Base-by-base conservation (phyloP, 2,329 filamentous ascomycete genomes). In the Xylariales sp. region DNA sequence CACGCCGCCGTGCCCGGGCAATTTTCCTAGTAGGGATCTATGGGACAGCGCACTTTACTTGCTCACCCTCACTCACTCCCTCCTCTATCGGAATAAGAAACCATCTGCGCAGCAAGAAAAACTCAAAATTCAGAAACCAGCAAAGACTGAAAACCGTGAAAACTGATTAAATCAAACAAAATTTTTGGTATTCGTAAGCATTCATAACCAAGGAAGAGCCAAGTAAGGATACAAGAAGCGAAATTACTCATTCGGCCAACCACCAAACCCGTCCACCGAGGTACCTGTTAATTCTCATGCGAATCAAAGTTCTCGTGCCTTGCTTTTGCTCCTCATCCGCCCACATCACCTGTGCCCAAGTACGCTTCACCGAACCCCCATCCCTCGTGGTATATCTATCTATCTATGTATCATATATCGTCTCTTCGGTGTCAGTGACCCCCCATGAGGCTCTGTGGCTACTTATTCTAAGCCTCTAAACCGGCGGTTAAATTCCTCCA, bases 401-500 rank as follows among this genome's bases (percentile, higher is more conserved):
- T 41, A 12, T 41, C 4, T 41, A 12, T 41, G 4, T 23, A 16
- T 18, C 30, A 9, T 12, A 5, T 57, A 5, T 34, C 41, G 18
- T 23, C 32, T 39, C 5, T n/a, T 49, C 6, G 7, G 39, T 28
- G 7, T 3, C 50, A 28, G 32, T 5, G 28, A 23, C 16, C 30
- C 5, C 5, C 9, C 28, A 3, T 34, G 4, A n/a, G 9, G 3
- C 57, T n/a, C 18, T 1, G 50, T n/a, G 16, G n/a, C 55, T 45
- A 10, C 46, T 74, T 57, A 81, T 54, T 81, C 81, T 67, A 81
- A 73, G 9, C 81, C 81, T 75, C 82, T 83, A 71, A 87, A 91
- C 71, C 87, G 82, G 67, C 87, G 83, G 74, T 91, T 91, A 67
- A 90, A 91, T 81, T 91, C 89, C 75, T 89, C 87, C 52, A 90